A percentile compares a stretch with the other conserved stretches of the same genome.
Conservation (phyloP, 1,284 basidiomycete species). For the Pseudozyma pruni region DNA sequence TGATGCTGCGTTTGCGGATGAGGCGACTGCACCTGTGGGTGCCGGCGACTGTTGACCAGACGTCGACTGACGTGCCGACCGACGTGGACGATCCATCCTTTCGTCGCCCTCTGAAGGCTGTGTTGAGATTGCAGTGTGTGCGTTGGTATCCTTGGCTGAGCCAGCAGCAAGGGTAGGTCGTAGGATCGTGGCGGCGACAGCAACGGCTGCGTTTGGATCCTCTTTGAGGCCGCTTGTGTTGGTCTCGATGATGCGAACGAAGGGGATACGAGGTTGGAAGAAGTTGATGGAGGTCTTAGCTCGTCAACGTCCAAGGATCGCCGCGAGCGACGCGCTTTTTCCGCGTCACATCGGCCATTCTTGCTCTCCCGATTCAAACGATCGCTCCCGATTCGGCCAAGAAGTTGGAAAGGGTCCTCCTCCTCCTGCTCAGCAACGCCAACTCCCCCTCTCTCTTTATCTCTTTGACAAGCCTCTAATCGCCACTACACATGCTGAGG, state of each 20-base stretch:
- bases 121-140: no score
- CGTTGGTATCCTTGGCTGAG: no score
- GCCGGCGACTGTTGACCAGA: slow-evolving; percentile 34
- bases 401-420: background rate
- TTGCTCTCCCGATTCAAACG: slow-evolving; percentile 1
- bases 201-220: no score
- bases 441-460: background rate
- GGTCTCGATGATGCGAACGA: background rate
- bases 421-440: background rate
- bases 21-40: slow-evolving; percentile 9
- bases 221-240: no score
- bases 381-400: background rate
- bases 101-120: no score
- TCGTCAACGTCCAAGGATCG: background rate
- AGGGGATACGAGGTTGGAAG: background rate
- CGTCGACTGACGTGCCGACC: slow-evolving; percentile 41
- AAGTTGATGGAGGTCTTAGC: background rate
- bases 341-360: no score
- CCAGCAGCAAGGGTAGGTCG: no score
- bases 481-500: slow-evolving; percentile 6
- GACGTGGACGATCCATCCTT: slow-evolving; percentile 46
- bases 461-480: background rate
- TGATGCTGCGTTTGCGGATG: slow-evolving; percentile 3
- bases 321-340: slow-evolving; percentile 2
- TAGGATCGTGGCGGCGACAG: no score